Evolutionary conservation across 2,329 filamentous ascomycete genomes (phyloP), one percentile per base, ranked within the genome.

Genomic region (Sporothrix variecibatus): DNA sequence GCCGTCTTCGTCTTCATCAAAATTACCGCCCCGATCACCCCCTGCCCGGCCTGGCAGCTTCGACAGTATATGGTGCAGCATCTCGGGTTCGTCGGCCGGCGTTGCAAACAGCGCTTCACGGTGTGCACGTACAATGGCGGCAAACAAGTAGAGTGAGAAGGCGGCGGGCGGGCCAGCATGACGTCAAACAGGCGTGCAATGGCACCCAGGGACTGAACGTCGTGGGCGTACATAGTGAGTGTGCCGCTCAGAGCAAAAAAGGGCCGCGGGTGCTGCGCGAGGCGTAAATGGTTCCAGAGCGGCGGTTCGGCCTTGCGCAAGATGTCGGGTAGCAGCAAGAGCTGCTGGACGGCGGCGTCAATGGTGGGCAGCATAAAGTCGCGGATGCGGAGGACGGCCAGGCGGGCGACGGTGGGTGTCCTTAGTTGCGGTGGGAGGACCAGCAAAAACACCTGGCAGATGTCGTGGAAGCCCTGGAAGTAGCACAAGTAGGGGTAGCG

Each of bases 401-500:
- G 90, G n/a, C 93, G 92, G 46, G 93, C 88, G 43, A 97, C 89
- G 20, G 92, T 90, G 7, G 86, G 82, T 23, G 87, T 85, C 20
- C 93, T 91, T 72, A 86, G 81, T 28, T 86, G 80, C 11, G 89
- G 84, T 0, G 92, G 91, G 3, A 99, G 87, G 12, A 98, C 95
- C 17, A 99, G 88, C 56, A 98, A 88, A 75, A 99, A 88, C 31
- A 99, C 96, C 83, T 99, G 97, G 78, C 94, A 96, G 79, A 99
- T 98, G 84, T 99, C 96, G 83, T 99, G 96, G 82, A 97, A 99
- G 81, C 96, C 96, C 84, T 99, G 96, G 82, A 99, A 99, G 84
- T 99, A 99, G 85, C 91, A 94, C 49, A 99, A 89, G 81, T 92
- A 91, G 20, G 95, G 94, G 79, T 97, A 88, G 46, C 89, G 89